These are phyloP conservation scores for Volvox reticuliferus DNA, from an alignment of 139 green algal genomes.

Conservation along the genomic window DNA sequence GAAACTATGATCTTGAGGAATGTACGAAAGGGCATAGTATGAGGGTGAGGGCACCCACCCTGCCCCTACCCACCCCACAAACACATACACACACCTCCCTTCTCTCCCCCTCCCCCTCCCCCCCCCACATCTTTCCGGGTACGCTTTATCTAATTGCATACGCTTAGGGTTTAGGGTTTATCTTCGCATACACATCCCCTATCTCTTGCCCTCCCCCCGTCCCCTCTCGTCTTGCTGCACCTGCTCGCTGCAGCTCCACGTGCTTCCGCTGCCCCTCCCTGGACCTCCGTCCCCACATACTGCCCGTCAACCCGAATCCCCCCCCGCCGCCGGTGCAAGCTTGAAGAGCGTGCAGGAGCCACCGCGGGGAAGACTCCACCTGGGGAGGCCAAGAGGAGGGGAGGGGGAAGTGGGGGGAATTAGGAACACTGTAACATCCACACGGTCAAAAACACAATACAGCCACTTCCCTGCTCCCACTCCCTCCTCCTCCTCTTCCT, in stretches of 20 bases:
- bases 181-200: neutral
- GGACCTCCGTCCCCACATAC: constrained; percentile 28
- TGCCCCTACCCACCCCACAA: neutral
- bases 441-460: neutral
- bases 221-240: neutral
- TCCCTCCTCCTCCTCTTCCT: neutral
- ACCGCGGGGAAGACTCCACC: neutral
- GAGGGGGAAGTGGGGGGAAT: neutral
- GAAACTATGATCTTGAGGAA: too few species aligned
- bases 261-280: constrained; percentile 45
- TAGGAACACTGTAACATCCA: neutral
- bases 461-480: neutral
- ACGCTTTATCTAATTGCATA: too few species aligned
- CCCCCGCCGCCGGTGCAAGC: neutral
- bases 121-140: neutral
- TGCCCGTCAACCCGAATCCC: constrained; percentile 1
- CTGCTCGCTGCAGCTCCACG: constrained; percentile 52
- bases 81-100: neutral
- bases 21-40: too few species aligned
- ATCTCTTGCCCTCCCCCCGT: neutral
- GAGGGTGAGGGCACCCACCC: neutral
- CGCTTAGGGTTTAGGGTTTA: too few species aligned
- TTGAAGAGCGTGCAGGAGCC: constrained; percentile 51
- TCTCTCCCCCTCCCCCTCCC: neutral
- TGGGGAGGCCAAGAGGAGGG: neutral